phyloP scores from a whole-genome alignment of 1,139 yeast genomes.

The Hansenula lynferdii region DNA sequence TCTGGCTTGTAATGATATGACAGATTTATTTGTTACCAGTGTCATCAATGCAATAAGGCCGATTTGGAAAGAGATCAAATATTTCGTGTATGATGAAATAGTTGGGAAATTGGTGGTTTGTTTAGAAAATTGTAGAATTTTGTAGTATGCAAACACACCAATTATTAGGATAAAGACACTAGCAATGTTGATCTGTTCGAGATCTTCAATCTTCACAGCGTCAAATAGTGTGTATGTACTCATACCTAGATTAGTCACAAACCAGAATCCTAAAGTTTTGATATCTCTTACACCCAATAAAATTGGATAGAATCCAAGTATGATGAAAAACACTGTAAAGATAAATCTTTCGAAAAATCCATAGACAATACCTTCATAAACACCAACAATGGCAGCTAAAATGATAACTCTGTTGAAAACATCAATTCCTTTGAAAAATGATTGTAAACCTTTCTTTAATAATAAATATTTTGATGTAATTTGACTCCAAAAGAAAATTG shows the following conservation, averaged over 20 bases:
- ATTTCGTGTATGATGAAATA: conserved; percentile 25
- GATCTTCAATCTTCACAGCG: conserved; percentile 79
- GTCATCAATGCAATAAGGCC: conserved; percentile 51
- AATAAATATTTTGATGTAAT: conserved; percentile 40
- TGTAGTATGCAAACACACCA: conserved; percentile 37
- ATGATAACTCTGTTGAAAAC: conserved; percentile 35
- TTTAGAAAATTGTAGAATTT: conserved; percentile 18
- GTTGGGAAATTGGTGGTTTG: conserved; percentile 14
- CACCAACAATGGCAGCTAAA: conserved; percentile 44
- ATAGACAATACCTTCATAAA: conserved; percentile 82
- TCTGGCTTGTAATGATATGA: conserved; percentile 67
- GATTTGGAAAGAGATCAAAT: conserved; percentile 51
- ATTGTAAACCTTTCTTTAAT: conserved; percentile 42
- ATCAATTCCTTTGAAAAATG: conserved; percentile 51
- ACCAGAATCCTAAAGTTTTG: conserved; percentile 48
- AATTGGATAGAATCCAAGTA: conserved; percentile 70
- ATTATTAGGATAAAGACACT: conserved; percentile 54
- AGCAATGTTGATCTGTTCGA: conserved; percentile 66
- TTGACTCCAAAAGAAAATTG: conserved; percentile 82
- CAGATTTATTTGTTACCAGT: conserved; percentile 67
- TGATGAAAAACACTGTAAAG: conserved; percentile 63
- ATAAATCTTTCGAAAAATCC: conserved; percentile 86
- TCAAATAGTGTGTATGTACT: conserved; percentile 79
- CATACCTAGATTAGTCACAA: conserved; percentile 57
- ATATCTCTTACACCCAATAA: conserved; percentile 33